Conservation (phyloP, 139 green algal species). For the Tetradesmus lagerheimii region DNA sequence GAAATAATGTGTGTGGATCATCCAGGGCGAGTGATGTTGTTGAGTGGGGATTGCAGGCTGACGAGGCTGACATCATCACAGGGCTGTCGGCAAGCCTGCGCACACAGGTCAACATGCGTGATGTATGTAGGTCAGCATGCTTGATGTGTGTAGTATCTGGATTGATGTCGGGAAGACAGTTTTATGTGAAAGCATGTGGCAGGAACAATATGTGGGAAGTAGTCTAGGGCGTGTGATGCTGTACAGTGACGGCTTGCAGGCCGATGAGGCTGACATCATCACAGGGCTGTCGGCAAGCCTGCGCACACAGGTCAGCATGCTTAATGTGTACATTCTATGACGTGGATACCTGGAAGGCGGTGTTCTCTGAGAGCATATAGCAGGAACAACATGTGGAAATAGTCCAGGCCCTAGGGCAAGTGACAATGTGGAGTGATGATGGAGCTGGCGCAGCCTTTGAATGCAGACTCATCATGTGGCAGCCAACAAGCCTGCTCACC, state of each 20-base stretch:
- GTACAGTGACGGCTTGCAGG: conserved; percentile 46
- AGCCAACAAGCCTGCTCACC: no score
- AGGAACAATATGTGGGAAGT: not conserved
- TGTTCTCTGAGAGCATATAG: no score
- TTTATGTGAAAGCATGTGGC: not conserved
- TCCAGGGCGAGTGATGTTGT: not conserved
- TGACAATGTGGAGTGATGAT: no score
- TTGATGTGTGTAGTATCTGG: no score
- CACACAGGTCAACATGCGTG: conserved; percentile 41
- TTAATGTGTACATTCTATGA: no score
- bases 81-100: conserved; percentile 51
- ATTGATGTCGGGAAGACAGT: no score
- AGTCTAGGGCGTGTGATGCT: not conserved
- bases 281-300: conserved; percentile 50
- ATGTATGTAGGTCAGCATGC: not conserved
- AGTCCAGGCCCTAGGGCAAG: no score
- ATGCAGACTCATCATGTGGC: no score
- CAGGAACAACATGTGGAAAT: no score
- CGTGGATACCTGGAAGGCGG: no score
- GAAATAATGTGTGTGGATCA: not conserved
- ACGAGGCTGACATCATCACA: conserved; percentile 56
- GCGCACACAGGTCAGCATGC: conserved; percentile 51
- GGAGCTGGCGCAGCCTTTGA: no score
- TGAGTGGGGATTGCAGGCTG: conserved; percentile 44
- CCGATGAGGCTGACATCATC: conserved; percentile 57